Evolutionary conservation across 139 green algal genomes (phyloP).

Genomic region (Coccomyxa sp.): DNA sequence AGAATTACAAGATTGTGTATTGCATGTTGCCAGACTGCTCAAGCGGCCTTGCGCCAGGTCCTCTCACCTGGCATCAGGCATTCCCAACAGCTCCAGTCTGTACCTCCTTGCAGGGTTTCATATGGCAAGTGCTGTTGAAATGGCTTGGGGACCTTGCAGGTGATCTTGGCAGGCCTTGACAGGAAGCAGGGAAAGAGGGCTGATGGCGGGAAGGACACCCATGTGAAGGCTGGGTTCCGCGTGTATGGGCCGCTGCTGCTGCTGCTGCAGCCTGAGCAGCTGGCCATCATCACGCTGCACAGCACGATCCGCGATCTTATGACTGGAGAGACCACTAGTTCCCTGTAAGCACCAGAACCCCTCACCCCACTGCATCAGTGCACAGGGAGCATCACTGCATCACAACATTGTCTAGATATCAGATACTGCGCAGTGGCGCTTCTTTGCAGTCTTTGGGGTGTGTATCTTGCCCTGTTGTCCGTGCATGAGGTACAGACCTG

Average conservation of each 20-base stretch:
- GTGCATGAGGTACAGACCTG: too few relatives aligned
- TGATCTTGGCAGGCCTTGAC: too few relatives aligned
- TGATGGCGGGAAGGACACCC: background rate
- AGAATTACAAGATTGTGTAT: too few relatives aligned
- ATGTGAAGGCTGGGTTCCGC: conserved; percentile 25
- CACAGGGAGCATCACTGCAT: too few relatives aligned
- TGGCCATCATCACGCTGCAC: conserved; percentile 61
- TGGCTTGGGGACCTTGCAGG: conserved; percentile 14
- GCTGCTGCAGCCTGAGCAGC: conserved; percentile 41
- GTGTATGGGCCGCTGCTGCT: conserved; percentile 61
- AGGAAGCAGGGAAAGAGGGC: too few relatives aligned
- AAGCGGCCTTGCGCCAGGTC: background rate
- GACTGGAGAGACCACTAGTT: background rate
- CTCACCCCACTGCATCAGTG: too few relatives aligned
- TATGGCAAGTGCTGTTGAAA: background rate
- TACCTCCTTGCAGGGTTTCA: background rate
- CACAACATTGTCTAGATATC: too few relatives aligned
- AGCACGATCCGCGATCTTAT: background rate
- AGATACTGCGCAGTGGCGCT: too few relatives aligned
- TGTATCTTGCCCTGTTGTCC: too few relatives aligned
- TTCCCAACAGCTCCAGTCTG: background rate
- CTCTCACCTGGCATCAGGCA: background rate
- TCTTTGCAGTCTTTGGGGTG: too few relatives aligned
- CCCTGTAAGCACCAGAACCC: too few relatives aligned
- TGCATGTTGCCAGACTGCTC: too few relatives aligned